A percentile compares a stretch with the other conserved stretches of the same genome.
These are phyloP conservation scores for Davidsoniella virescens DNA, from an alignment of 2,329 filamentous ascomycete species.

Conservation along the genomic window DNA sequence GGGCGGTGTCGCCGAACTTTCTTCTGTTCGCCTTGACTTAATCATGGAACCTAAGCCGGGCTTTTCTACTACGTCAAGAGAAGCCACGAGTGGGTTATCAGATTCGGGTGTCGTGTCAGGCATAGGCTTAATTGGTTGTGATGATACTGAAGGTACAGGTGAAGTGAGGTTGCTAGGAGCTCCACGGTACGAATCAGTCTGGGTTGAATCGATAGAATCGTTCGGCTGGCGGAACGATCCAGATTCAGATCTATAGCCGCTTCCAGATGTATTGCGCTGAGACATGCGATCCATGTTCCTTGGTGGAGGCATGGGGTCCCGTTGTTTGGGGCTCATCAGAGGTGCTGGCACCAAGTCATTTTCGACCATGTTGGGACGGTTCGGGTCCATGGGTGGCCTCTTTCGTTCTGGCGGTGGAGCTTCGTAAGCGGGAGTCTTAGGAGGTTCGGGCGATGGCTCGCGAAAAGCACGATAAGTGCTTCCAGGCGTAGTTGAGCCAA, in stretches of 20 bases:
- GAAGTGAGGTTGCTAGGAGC: slow-evolving; percentile 12
- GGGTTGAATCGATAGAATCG: slow-evolving; percentile 12
- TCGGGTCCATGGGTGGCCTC: slow-evolving; percentile 49
- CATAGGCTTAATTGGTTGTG: slow-evolving; percentile 11
- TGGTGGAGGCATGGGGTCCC: slow-evolving; percentile 30
- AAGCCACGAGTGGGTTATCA: slow-evolving; percentile 9
- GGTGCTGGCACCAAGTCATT: slow-evolving; percentile 42
- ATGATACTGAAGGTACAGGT: slow-evolving; percentile 12
- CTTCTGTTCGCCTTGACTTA: slow-evolving; percentile 45
- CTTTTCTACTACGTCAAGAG: slow-evolving; percentile 22
- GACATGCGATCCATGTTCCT: slow-evolving; percentile 34
- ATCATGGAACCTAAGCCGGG: slow-evolving; percentile 85
- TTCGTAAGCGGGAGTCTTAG: slow-evolving; percentile 18
- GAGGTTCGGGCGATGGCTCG: slow-evolving; percentile 13
- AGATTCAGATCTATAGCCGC: slow-evolving; percentile 12
- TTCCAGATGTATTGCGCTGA: slow-evolving; percentile 27
- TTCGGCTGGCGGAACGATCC: slow-evolving; percentile 13
- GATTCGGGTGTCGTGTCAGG: slow-evolving; percentile 16
- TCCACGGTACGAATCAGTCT: slow-evolving; percentile 10
- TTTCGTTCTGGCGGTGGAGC: slow-evolving; percentile 44
- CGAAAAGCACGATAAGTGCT: slow-evolving; percentile 7
- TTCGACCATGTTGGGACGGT: slow-evolving; percentile 33
- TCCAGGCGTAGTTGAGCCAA: not conserved
- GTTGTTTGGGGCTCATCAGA: slow-evolving; percentile 35
- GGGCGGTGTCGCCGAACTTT: slow-evolving; percentile 21